A percentile compares a stretch with the other conserved stretches of the same genome.
phyloP scores from a whole-genome alignment of 2,329 filamentous ascomycete species.

The Colletotrichum nymphaeae region DNA sequence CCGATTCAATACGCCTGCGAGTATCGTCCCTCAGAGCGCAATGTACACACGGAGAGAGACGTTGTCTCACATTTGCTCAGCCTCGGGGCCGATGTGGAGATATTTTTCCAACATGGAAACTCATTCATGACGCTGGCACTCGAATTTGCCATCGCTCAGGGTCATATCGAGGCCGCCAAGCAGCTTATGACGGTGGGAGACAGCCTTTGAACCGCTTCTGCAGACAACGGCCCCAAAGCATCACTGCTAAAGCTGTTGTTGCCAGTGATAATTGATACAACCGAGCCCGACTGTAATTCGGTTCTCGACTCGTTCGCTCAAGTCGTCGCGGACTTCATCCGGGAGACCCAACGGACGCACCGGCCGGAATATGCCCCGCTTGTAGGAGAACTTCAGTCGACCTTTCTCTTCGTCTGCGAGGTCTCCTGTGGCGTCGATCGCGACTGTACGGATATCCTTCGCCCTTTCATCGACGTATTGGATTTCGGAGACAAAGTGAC shows the following conservation, averaged over 20 bases:
- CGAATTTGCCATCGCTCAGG: not conserved
- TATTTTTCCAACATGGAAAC: not conserved
- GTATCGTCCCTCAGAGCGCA: too few species aligned
- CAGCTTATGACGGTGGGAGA: not conserved
- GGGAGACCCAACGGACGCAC: not conserved
- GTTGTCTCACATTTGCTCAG: too few species aligned
- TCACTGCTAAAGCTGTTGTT: not conserved
- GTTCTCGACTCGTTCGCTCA: not conserved
- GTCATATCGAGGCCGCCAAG: not conserved
- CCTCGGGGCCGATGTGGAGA: too few species aligned
- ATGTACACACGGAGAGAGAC: too few species aligned
- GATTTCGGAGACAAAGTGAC: not conserved
- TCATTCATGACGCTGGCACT: not conserved
- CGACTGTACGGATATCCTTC: not conserved
- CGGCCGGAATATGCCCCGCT: not conserved
- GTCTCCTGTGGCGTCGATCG: not conserved
- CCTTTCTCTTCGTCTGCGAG: not conserved
- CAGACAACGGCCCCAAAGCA: not conserved
- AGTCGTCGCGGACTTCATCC: not conserved
- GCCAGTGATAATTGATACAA: not conserved
- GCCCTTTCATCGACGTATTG: not conserved
- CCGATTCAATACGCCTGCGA: too few species aligned
- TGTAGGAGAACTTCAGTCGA: not conserved
- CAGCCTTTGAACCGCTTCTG: not conserved
- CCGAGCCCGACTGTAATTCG: not conserved